A percentile compares a stretch with the other conserved stretches of the same genome.
Conservation (phyloP, 768 basidiomycete genomes). For the Hygrocybe coccinea region DNA sequence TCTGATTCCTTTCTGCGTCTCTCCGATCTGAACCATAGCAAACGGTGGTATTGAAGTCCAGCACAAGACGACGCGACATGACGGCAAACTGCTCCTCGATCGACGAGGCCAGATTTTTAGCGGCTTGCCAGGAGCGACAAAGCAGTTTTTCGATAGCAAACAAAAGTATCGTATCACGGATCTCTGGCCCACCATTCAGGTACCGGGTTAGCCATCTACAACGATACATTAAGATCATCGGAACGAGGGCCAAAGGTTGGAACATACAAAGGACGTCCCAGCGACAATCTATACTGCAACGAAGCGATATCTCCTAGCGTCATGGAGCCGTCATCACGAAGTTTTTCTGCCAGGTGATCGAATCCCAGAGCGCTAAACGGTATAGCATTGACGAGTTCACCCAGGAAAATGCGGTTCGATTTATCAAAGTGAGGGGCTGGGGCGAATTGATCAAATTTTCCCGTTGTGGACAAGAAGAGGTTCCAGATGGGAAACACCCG, state of each 20-base stretch:
- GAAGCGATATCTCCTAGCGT: neutral
- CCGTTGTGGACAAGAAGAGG: constrained; percentile 7
- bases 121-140: neutral
- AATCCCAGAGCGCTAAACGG: constrained; percentile 6
- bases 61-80: constrained; percentile 4
- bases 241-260: neutral
- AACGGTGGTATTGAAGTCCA: constrained; percentile 4
- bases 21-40: neutral
- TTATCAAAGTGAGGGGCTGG: neutral
- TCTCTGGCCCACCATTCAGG: neutral
- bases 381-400: neutral
- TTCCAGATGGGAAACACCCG: constrained; percentile 1
- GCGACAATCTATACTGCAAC: neutral
- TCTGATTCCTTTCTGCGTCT: constrained; percentile 1
- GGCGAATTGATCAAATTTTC: constrained; percentile 4
- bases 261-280: constrained; percentile 4
- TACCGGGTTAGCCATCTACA: constrained; percentile 2
- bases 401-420: neutral
- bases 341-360: neutral
- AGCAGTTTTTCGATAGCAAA: constrained; percentile 7
- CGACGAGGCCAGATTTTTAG: neutral
- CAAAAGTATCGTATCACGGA: neutral
- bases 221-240: neutral
- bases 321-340: neutral
- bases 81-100: constrained; percentile 4